Base-by-base conservation (phyloP, 2,329 filamentous ascomycete species). In the Cercospora beticola region DNA sequence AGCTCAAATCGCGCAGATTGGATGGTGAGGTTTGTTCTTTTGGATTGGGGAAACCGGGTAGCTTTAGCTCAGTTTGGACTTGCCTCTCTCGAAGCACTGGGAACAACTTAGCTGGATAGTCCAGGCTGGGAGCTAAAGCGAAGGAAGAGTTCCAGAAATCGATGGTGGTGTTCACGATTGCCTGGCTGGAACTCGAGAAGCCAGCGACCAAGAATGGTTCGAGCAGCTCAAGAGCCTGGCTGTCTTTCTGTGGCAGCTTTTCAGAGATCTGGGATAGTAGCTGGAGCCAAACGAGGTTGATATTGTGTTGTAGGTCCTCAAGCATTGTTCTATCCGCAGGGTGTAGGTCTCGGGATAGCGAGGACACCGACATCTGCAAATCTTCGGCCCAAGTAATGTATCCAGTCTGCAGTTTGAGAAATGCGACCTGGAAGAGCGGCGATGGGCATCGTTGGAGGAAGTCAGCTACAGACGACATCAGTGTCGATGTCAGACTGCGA, bases 71-170 rank as follows among this genome's bases (percentile, higher is more conserved):
- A 2, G 85, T 82, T 63, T 86, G 83, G 0, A 85, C 80, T n/a
- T 85, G 84, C 12, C 93, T 79, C 16, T 85, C 86, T 28, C 86
- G 82, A 36, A 97, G 81, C 1, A 89, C 86, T 2, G 83, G 79
- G 73, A 88, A 88, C 5, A 97, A 82, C 31, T 82, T 82, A 10
- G 85, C 79, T 0, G 93, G 90, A 78, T 92, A 94, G 26, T 86
- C 80, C 1, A 93, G 76, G 5, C 81, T 80, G 3, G 87, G 82
- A 46, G 86, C 84, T 16, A 85, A 81, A 21, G 88, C 88, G 75
- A 92, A 93, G 0, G 89, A 86, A 0, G 80, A 77, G 72, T 93
- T 94, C 93, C 93, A 97, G 70, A 86, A 83, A 16, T 79, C 76
- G 28, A 89, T 82, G 1, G 87, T 85, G 3, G 76, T 76, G 57